phyloP scores from a whole-genome alignment of 2,329 filamentous ascomycete genomes.

The Fusarium continuum region DNA sequence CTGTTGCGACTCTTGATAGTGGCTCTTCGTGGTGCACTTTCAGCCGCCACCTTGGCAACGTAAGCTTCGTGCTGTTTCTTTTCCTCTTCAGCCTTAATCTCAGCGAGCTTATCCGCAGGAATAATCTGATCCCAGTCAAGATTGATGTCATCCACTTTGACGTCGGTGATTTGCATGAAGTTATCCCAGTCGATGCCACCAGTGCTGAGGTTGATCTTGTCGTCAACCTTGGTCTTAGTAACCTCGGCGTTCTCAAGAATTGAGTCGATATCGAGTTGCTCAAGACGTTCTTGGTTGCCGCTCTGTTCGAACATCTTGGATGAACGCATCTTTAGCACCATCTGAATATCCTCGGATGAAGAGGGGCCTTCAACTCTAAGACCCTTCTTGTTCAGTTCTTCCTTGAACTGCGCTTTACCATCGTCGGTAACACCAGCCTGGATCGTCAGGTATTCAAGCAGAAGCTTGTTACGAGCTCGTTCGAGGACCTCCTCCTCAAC shows the following conservation, averaged over 20 bases:
- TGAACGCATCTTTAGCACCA: constrained; percentile 96
- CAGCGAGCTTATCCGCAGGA: constrained; percentile 88
- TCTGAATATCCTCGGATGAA: constrained; percentile 93
- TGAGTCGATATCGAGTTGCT: constrained; percentile 96
- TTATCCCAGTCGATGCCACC: constrained; percentile 88
- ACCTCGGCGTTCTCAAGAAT: constrained; percentile 97
- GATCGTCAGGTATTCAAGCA: constrained; percentile 97
- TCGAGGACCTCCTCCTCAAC: constrained; percentile 98
- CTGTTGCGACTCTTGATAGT: constrained; percentile 65
- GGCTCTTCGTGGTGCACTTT: constrained; percentile 83
- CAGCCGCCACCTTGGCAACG: constrained; percentile 81
- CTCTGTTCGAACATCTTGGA: constrained; percentile 99
- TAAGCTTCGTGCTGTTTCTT: constrained; percentile 84
- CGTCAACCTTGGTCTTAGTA: constrained; percentile 93
- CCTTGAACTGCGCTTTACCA: constrained; percentile 79
- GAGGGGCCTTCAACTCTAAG: constrained; percentile 81
- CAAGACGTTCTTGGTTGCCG: constrained; percentile 93
- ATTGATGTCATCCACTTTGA: constrained; percentile 83
- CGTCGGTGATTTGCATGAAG: constrained; percentile 97
- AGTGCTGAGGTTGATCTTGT: constrained; percentile 90
- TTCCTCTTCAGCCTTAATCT: constrained; percentile 89
- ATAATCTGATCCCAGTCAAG: constrained; percentile 99
- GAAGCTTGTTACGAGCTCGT: constrained; percentile 94
- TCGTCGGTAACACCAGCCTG: constrained; percentile 97
- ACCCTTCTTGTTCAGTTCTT: constrained; percentile 82